phyloP scores from a whole-genome alignment of 208 protist genomes.

The Porcisia deanei region DNA sequence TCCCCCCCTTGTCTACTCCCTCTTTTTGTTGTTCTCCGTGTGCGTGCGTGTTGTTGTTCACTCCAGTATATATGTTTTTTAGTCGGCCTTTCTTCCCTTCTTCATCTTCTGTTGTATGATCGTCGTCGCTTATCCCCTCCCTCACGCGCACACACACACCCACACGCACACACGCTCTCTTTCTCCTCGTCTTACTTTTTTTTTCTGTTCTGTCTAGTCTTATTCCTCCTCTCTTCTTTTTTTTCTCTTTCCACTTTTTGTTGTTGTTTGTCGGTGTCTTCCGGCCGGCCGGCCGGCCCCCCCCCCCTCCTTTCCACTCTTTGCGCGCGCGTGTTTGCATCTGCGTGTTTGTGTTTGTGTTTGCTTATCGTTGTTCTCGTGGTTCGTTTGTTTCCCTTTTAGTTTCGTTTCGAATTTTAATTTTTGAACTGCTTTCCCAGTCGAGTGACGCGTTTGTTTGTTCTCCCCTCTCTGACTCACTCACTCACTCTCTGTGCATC shows the following conservation, averaged over 20 bases:
- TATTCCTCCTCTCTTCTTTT: background rate
- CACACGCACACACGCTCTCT: slow-evolving; percentile 9
- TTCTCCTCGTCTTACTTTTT: slow-evolving; percentile 3
- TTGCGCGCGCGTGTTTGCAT: background rate
- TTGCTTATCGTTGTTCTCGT: background rate
- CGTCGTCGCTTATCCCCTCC: too few species aligned
- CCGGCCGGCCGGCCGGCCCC: background rate
- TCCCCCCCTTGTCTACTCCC: too few species aligned
- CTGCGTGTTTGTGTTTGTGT: background rate
- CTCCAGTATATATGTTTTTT: too few species aligned
- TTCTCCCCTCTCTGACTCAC: background rate
- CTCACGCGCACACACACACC: background rate
- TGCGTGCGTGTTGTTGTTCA: too few species aligned
- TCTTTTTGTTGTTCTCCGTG: too few species aligned
- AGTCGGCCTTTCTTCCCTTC: too few species aligned
- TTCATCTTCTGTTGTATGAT: too few species aligned
- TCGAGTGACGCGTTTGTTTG: background rate
- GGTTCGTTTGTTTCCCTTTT: too few species aligned
- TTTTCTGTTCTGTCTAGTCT: background rate
- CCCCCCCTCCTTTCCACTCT: slow-evolving; percentile 12
- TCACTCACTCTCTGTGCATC: background rate
- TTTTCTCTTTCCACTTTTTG: background rate
- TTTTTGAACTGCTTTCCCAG: background rate
- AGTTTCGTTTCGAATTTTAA: too few species aligned
- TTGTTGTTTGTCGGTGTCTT: slow-evolving; percentile 5